These are phyloP conservation scores for Medicago lupulina DNA, from an alignment of 306 rosid species.

Conservation along the genomic window DNA sequence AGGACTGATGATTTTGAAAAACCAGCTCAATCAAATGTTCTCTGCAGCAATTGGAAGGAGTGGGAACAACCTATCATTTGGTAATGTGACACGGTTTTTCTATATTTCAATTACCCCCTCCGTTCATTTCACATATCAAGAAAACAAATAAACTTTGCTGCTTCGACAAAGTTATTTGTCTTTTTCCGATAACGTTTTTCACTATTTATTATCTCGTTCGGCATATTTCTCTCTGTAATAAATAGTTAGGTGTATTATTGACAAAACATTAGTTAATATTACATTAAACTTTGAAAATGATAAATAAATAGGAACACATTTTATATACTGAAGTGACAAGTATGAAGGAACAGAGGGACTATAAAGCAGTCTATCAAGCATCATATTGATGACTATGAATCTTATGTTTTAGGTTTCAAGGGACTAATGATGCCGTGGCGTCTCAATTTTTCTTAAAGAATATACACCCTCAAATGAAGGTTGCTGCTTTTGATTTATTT, in stretches of 20 bases:
- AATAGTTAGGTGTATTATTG: too few relatives aligned
- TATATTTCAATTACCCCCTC: background rate
- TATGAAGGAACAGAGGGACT: too few relatives aligned
- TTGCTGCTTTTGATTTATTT: constrained; percentile 78
- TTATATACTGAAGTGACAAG: too few relatives aligned
- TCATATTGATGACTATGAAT: constrained; percentile 43
- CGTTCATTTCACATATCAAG: background rate
- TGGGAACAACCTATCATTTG: constrained; percentile 96
- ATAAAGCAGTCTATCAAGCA: background rate
- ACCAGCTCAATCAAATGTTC: constrained; percentile 81
- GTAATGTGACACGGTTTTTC: constrained; percentile 51
- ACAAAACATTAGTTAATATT: too few relatives aligned
- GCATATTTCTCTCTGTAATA: too few relatives aligned
- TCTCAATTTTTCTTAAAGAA: constrained; percentile 94
- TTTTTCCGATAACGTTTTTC: too few relatives aligned
- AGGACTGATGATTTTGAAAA: constrained; percentile 94
- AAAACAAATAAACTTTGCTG: background rate
- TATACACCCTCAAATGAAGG: constrained; percentile 78
- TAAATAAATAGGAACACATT: background rate
- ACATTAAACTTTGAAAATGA: too few relatives aligned
- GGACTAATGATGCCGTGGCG: constrained; percentile 86
- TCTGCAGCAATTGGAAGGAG: constrained; percentile 89
- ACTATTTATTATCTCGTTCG: too few relatives aligned
- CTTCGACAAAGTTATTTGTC: too few relatives aligned
- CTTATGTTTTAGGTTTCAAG: constrained; percentile 84